Evolutionary conservation across 179 eudicot genomes (phyloP).

Genomic region (Heliamphora ciliata): DNA sequence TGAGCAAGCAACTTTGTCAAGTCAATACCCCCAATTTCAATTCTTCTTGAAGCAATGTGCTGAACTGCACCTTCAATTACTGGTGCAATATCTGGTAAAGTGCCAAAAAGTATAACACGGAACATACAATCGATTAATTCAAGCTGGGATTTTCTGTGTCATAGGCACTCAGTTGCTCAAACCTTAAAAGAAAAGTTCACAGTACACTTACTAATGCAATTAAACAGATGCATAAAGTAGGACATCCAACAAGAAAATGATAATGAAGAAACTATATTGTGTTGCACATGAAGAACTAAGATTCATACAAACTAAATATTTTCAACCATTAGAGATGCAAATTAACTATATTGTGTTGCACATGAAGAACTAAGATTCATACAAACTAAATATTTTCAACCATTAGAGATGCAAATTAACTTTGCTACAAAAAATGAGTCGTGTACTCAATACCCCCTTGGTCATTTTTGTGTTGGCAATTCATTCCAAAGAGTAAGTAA

Average conservation of each 20-base stretch:
- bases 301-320: background rate
- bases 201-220: background rate
- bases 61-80: conserved; percentile 99
- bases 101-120: background rate
- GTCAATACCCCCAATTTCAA: conserved; percentile 81
- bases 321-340: too few relatives aligned
- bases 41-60: conserved; percentile 88
- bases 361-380: background rate
- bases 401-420: background rate
- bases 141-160: background rate
- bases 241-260: background rate
- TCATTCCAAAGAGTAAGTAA: too few relatives aligned
- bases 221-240: background rate
- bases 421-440: too few relatives aligned
- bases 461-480: too few relatives aligned
- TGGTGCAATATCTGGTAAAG: conserved; percentile 84
- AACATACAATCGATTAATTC: conserved; percentile 12
- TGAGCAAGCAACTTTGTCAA: conserved; percentile 67
- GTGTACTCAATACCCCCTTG: too few relatives aligned
- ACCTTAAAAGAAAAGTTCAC: background rate
- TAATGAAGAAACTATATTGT: background rate
- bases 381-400: background rate
- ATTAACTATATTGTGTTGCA: background rate
- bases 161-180: background rate
- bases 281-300: background rate